Conservation (phyloP, 495 filamentous ascomycete species). For the Xylaria intraflava region DNA sequence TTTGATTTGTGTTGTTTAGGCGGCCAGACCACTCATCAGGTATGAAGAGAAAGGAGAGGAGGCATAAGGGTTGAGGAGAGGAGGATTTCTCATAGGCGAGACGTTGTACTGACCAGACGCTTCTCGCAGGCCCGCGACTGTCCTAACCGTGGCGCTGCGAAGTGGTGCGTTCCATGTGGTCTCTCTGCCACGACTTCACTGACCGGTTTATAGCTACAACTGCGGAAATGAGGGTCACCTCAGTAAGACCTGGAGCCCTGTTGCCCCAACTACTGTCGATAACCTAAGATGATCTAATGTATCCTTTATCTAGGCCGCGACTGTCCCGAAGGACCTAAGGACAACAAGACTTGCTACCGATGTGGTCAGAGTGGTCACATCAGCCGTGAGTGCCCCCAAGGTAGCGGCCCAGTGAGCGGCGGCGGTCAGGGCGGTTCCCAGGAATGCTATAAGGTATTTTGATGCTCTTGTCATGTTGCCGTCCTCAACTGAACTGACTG, state of each 20-base stretch:
- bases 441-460: conserved; percentile 83
- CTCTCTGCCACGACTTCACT: conserved; percentile 20
- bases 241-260: conserved; percentile 48
- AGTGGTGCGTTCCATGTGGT: conserved; percentile 58
- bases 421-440: conserved; percentile 29
- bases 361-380: conserved; percentile 86
- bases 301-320: conserved; percentile 61
- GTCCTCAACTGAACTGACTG: conserved; percentile 11
- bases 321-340: conserved; percentile 81
- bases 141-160: conserved; percentile 85
- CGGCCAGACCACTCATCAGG: conserved; percentile 45
- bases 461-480: background rate
- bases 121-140: conserved; percentile 74
- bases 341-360: conserved; percentile 87
- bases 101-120: conserved; percentile 11
- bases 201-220: conserved; percentile 36
- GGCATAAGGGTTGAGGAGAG: background rate
- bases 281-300: background rate
- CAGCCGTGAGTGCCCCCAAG: conserved; percentile 77
- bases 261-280: background rate
- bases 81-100: background rate
- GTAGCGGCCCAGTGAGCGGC: conserved; percentile 37
- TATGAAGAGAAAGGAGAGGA: conserved; percentile 24
- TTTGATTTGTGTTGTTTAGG: conserved; percentile 34
- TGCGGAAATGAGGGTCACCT: conserved; percentile 74